Evolutionary conservation across 108 stramenopile genomes (phyloP).

Genomic region (Aurantiochytrium sp.): DNA sequence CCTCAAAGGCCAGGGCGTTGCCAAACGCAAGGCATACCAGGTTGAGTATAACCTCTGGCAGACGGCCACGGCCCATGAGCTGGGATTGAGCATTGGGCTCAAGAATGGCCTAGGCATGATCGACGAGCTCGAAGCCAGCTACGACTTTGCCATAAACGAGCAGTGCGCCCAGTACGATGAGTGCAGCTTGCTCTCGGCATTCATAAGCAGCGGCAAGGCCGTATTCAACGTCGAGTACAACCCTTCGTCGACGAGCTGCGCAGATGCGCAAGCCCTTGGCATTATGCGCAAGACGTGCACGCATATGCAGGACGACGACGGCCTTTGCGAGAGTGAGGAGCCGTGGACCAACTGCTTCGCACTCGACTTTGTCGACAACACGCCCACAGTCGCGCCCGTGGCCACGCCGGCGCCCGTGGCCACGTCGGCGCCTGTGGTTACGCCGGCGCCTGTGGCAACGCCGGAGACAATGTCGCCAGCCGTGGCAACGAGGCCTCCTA

Average conservation of each 20-base stretch:
- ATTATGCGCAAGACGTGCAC: neutral
- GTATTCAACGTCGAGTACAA: conserved; percentile 27
- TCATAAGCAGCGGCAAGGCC: conserved; percentile 1
- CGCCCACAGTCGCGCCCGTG: too few species aligned
- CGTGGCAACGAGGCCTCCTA: too few species aligned
- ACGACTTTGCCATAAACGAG: conserved; percentile 42
- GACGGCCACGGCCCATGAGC: neutral
- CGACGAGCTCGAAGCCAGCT: neutral
- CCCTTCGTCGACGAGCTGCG: neutral
- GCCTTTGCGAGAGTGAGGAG: neutral
- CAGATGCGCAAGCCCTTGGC: neutral
- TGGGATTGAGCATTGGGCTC: neutral
- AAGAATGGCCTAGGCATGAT: conserved; percentile 31
- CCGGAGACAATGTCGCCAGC: too few species aligned
- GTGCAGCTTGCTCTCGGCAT: neutral
- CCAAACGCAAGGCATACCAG: neutral
- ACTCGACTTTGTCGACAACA: too few species aligned
- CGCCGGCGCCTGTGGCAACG: too few species aligned
- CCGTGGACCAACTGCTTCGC: neutral
- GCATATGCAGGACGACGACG: neutral
- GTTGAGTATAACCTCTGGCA: conserved; percentile 7
- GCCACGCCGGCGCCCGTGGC: too few species aligned
- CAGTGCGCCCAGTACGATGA: conserved; percentile 38
- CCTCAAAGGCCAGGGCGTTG: neutral
- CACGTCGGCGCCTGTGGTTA: too few species aligned